Base-by-base conservation (phyloP, 2,329 filamentous ascomycete species). In the Pyricularia pennisetigena region DNA sequence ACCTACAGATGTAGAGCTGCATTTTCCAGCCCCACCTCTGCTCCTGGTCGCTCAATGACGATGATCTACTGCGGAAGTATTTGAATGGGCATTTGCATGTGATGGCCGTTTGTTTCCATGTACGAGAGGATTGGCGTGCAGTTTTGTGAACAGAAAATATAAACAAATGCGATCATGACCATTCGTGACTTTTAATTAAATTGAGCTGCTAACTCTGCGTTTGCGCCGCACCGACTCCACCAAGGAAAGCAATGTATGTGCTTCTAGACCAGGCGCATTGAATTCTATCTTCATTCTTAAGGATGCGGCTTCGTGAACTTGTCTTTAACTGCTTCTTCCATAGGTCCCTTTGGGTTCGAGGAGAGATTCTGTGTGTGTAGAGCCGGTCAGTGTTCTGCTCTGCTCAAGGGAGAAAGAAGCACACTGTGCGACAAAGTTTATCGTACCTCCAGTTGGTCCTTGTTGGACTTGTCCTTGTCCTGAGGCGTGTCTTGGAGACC, bases 341-440 rank as follows among this genome's bases (percentile, higher is more conserved):
- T 79, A 1, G 83, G 78, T 3, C 86, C 86, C 73, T 83, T 84
- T 14, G 90, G 90, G 83, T 93, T 93, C 5, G 86, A 89, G 12
- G 79, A 72, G 54, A 91, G 80, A 68, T 79, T 80, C 82, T 86
- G 70, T 10, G 24, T 10, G 24, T 0, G 4, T 2, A 65, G 12
- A 26, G 14, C 28, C 9, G 0, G 67, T 74, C 26, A 73, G 65
- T 14, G 35, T n/a, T 66, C 16, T 66, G 64, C 12, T 3, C 23
- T 54, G 20, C 20, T 54, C 8, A 4, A 14, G 3, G 4, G 41
- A 54, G 41, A n/a, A 54, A 3, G 0, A n/a, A 30, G 24, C 23
- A 12, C n/a, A n/a, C n/a, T 24, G 66, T 1, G 16, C 16, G 26
- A 64, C 9, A 54, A 7, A 5, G 6, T 12, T 1, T 10, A 5